phyloP scores from a whole-genome alignment of 2,329 filamentous ascomycete genomes.

The Ophiocordyceps robertsii region DNA sequence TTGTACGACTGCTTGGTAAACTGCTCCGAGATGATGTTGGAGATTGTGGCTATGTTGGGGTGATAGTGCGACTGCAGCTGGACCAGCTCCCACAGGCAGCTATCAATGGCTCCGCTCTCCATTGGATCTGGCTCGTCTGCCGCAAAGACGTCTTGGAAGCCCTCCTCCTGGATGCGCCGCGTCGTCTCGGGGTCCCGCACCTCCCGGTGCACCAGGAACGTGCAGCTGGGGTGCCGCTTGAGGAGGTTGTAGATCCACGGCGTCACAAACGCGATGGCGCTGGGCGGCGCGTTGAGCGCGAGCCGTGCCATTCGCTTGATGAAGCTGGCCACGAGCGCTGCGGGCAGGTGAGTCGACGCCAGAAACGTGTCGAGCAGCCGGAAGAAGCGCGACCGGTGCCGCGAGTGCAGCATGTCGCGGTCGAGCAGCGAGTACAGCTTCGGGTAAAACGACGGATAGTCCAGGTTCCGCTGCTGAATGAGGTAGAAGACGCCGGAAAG shows the following conservation, averaged over 20 bases:
- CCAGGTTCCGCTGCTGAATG: conserved; percentile 84
- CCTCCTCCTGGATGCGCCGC: conserved; percentile 45
- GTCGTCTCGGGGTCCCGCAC: conserved; percentile 43
- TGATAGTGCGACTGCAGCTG: conserved; percentile 89
- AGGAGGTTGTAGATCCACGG: conserved; percentile 95
- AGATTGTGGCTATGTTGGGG: conserved; percentile 87
- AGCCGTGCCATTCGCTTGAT: conserved; percentile 84
- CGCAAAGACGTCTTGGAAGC: conserved; percentile 61
- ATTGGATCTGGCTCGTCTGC: conserved; percentile 68
- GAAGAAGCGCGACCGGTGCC: conserved; percentile 87
- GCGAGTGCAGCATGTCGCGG: conserved; percentile 76
- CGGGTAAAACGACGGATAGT: conserved; percentile 86
- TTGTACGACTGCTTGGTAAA: conserved; percentile 95
- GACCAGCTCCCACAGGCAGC: conserved; percentile 88
- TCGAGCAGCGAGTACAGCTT: conserved; percentile 93
- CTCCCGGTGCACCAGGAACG: conserved; percentile 88
- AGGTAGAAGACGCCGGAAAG: conserved; percentile 90
- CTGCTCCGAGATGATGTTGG: conserved; percentile 88
- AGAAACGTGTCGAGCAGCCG: conserved; percentile 85
- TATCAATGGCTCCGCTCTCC: conserved; percentile 77
- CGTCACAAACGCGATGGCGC: conserved; percentile 75
- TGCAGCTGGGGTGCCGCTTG: conserved; percentile 77
- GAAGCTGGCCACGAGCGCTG: conserved; percentile 83
- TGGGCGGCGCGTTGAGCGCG: conserved; percentile 75
- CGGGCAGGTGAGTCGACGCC: conserved; percentile 81